These are phyloP conservation scores for Groenewaldozyma sp. DNA, from an alignment of 1,139 yeast genomes.

Conservation along the genomic window DNA sequence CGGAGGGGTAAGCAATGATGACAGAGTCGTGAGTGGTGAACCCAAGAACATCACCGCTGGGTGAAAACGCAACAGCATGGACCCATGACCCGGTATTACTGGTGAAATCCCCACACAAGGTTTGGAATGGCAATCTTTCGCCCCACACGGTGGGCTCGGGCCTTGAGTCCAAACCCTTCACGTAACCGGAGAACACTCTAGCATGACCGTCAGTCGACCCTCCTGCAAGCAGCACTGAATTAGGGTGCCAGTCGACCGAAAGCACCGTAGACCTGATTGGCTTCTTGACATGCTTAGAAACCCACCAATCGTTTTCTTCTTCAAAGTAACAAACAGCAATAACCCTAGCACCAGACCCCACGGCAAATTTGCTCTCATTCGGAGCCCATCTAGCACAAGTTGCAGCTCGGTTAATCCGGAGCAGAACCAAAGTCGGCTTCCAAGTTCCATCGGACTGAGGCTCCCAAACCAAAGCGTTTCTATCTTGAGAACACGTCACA, in stretches of 20 bases:
- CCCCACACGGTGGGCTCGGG: slow-evolving; percentile 90
- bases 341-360: slow-evolving; percentile 89
- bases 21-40: slow-evolving; percentile 75
- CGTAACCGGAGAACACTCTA: slow-evolving; percentile 85
- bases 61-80: slow-evolving; percentile 83
- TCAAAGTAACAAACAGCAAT: slow-evolving; percentile 96
- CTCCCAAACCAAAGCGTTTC: slow-evolving; percentile 97
- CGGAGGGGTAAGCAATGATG: slow-evolving; percentile 67
- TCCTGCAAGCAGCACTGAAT: slow-evolving; percentile 75
- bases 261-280: slow-evolving; percentile 85
- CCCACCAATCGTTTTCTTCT: slow-evolving; percentile 98
- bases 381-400: slow-evolving; percentile 94
- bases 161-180: slow-evolving; percentile 80
- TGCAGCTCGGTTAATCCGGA: slow-evolving; percentile 91
- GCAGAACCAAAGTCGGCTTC: slow-evolving; percentile 85
- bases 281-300: slow-evolving; percentile 88
- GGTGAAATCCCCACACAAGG: slow-evolving; percentile 78
- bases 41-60: slow-evolving; percentile 68
- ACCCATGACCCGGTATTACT: slow-evolving; percentile 82
- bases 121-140: slow-evolving; percentile 88
- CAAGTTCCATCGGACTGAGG: slow-evolving; percentile 49
- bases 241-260: slow-evolving; percentile 89
- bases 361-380: slow-evolving; percentile 86
- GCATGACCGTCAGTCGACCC: slow-evolving; percentile 96
- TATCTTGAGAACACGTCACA: slow-evolving; percentile 95